Conservation (phyloP, 441 rosid genomes). For the Pelargonium cotyledonis region DNA sequence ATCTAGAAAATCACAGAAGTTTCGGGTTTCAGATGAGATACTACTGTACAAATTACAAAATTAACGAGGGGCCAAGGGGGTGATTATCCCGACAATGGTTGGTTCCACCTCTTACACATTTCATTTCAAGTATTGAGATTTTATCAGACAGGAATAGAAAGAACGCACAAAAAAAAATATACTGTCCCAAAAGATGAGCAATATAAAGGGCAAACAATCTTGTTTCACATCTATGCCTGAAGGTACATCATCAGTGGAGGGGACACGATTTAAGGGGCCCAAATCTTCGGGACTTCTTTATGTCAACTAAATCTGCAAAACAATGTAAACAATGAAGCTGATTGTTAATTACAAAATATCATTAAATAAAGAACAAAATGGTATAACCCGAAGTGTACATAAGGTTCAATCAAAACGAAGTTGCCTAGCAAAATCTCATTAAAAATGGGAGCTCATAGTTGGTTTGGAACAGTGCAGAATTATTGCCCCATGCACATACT, state of each 20-base stretch:
- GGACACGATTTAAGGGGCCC: not conserved
- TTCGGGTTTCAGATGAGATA: no score
- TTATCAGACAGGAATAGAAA: no score
- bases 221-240: not conserved
- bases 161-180: not conserved
- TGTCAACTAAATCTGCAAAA: not conserved
- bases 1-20: no score
- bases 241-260: conserved; percentile 1
- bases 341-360: no score
- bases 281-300: not conserved
- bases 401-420: no score
- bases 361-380: no score
- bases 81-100: not conserved
- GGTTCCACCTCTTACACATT: not conserved
- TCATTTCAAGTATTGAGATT: not conserved
- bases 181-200: conserved; percentile 3
- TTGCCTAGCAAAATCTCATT: no score
- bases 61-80: not conserved
- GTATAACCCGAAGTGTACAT: no score
- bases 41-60: not conserved
- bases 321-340: conserved; percentile 1
- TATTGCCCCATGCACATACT: not conserved
- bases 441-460: not conserved
- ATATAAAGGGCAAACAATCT: not conserved
- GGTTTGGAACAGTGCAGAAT: not conserved